Base-by-base conservation (phyloP, 768 basidiomycete species). In the Boletus reticuloceps region DNA sequence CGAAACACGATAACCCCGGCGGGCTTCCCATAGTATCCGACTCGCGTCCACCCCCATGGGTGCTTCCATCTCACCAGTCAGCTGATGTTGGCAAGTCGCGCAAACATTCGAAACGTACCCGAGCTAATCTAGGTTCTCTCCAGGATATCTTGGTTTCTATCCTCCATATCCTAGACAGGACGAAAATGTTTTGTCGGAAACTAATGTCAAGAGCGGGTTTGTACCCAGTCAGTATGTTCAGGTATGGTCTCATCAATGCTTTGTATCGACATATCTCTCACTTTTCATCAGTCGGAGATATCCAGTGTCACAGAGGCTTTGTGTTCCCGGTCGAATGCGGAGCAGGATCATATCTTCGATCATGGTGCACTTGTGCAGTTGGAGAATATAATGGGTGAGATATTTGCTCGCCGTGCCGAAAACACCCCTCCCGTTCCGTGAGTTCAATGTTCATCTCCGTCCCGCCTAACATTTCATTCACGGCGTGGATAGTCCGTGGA, bases 141-240 rank as follows among this genome's bases (percentile, higher is more conserved):
- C 52, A 93, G 91, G 91, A 17, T 91, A 87, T 67, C 75, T 80
- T 52, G 88, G 89, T 12, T 91, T 88, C 61, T 77, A 85, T 65
- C 91, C 91, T 42, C 89, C 91, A 7, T 79, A 80, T 39, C 82
- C 85, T 17, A 79, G 82, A 6, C 87, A 91, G 66, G 84, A 87
- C 53, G 91, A 93, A 67, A 90, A 91, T 61, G 64, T 82, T 2
- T 72, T 94, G 41, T 84, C 88, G 0, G 81, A 84, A 41, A 58
- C 65, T 1, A 86, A 84, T 60, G 77, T 92, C 34, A 84, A 83
- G 72, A 79, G 79, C 66, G 91, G 91, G 1, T 85, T 86, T 56
- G 64, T 72, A 13, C 72, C 86, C 27, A 65, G 71, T 6, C 73
- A 76, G 14, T 76, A 82, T 29, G 84, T 91, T 41, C 74, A 79